A percentile compares a stretch with the other conserved stretches of the same genome.
phyloP scores from a whole-genome alignment of 2,329 filamentous ascomycete genomes.

The Lecanoromycetidae sp. region DNA sequence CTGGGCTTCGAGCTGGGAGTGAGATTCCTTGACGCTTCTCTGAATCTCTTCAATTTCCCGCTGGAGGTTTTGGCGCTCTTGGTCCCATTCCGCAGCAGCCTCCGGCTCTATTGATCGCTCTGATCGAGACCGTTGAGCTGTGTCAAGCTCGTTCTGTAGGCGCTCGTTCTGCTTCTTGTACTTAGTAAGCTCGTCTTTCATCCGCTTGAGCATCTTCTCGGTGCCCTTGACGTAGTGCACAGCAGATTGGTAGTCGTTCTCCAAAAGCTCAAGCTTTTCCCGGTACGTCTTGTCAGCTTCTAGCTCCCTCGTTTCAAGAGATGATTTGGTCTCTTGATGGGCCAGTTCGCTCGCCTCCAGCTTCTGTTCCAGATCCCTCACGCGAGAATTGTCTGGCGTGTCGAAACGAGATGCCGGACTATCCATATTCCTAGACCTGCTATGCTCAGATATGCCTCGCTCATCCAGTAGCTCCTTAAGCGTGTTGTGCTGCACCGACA shows the following conservation, averaged over 20 bases:
- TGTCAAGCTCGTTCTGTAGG: slow-evolving; percentile 69
- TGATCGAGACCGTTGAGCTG: slow-evolving; percentile 44
- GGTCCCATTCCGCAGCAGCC: slow-evolving; percentile 55
- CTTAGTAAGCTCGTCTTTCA: slow-evolving; percentile 91
- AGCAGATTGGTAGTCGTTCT: slow-evolving; percentile 94
- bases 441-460: slow-evolving; percentile 64
- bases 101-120: slow-evolving; percentile 30
- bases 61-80: slow-evolving; percentile 56
- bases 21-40: slow-evolving; percentile 52
- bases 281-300: slow-evolving; percentile 83
- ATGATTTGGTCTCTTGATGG: slow-evolving; percentile 72
- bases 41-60: slow-evolving; percentile 59
- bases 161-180: slow-evolving; percentile 79
- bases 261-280: slow-evolving; percentile 83
- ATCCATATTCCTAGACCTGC: slow-evolving; percentile 51
- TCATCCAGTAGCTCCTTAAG: slow-evolving; percentile 87
- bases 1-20: slow-evolving; percentile 57
- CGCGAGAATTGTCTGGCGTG: slow-evolving; percentile 64
- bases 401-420: slow-evolving; percentile 63
- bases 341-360: slow-evolving; percentile 63
- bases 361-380: slow-evolving; percentile 80
- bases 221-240: slow-evolving; percentile 97
- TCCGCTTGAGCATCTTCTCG: slow-evolving; percentile 97
- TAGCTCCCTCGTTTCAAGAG: slow-evolving; percentile 66
- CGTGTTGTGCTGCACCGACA: slow-evolving; percentile 82